phyloP scores from a whole-genome alignment of 2,329 filamentous ascomycete species.

The Ceratocystis ficicola region DNA sequence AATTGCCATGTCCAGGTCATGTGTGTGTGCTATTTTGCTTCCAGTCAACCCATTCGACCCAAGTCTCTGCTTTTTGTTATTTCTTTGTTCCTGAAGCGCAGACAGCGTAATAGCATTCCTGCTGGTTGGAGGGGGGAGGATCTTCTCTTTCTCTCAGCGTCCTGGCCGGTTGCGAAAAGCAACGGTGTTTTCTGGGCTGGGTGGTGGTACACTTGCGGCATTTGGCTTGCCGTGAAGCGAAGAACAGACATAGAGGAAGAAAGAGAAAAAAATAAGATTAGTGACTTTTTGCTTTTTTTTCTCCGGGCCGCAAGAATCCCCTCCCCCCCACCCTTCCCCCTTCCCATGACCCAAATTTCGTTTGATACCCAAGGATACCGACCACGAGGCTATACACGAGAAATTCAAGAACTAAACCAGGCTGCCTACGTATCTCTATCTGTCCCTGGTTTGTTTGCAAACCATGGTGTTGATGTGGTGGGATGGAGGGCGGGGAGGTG shows the following conservation, averaged over 20 bases:
- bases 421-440: neutral
- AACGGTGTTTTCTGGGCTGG: neutral
- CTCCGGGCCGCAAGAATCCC: neutral
- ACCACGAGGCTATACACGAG: neutral
- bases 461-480: neutral
- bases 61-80: too few species aligned
- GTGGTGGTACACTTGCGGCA: constrained; percentile 1
- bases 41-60: too few species aligned
- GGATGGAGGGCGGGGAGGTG: neutral
- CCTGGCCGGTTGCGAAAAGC: neutral
- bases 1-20: too few species aligned
- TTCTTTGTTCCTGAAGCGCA: too few species aligned
- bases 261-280: neutral
- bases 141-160: neutral
- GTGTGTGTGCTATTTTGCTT: too few species aligned
- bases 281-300: neutral
- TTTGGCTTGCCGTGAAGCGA: constrained; percentile 10
- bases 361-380: neutral
- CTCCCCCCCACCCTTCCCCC: neutral
- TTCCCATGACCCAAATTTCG: neutral
- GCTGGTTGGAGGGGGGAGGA: too few species aligned
- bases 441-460: neutral
- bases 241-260: neutral
- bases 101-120: too few species aligned
- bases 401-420: neutral